Conservation (phyloP, 176 grass and related monocot genomes). For the Leersia perrieri region DNA sequence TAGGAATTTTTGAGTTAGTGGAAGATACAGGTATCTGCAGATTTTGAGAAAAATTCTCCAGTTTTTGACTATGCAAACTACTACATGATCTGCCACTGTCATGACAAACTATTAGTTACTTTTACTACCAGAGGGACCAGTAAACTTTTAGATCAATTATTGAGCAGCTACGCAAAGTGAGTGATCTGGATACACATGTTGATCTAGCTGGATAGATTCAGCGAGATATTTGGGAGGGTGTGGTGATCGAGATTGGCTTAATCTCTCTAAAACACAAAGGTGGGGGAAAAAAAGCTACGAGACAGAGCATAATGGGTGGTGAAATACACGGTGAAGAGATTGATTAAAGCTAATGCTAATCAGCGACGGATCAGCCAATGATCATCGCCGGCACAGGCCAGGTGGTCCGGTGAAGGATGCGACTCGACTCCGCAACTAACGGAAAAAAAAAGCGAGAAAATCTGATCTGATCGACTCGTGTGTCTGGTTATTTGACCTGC, state of each 20-base stretch:
- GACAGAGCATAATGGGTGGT: background rate
- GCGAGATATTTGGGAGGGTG: background rate
- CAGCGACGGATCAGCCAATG: background rate
- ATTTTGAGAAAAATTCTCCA: background rate
- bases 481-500: background rate
- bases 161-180: background rate
- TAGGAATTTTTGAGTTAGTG: background rate
- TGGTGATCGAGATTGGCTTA: background rate
- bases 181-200: background rate
- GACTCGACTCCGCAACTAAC: background rate
- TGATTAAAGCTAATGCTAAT: background rate
- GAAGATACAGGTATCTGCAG: background rate
- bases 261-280: background rate
- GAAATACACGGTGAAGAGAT: background rate
- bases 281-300: background rate
- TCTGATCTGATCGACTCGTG: constrained; percentile 6
- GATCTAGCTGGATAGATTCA: background rate
- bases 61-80: background rate
- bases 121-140: background rate
- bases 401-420: background rate
- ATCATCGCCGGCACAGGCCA: background rate
- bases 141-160: background rate
- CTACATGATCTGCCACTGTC: background rate
- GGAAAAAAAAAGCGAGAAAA: background rate
- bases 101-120: background rate